Base-by-base conservation (phyloP, 192 early-diverging fungal genomes). In the Entomortierella lignicola region DNA sequence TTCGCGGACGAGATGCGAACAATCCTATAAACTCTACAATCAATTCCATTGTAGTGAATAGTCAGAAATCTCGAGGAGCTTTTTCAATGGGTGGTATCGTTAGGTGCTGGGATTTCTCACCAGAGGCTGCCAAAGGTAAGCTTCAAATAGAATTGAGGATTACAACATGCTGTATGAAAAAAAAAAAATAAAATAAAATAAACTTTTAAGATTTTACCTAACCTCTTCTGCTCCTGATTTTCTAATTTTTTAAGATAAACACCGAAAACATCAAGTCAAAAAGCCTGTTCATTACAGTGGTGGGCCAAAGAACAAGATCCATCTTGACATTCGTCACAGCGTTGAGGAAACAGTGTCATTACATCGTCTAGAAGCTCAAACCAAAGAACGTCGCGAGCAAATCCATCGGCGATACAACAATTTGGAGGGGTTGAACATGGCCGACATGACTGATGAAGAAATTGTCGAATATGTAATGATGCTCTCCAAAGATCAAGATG, bases 31-130 rank as follows among this genome's bases (percentile, higher is more conserved):
- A 21, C 13, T 31, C 60, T 29, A 37, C 34, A 0, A 61, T 69
- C 55, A 68, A 48, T 30, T 68, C 64, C 29, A 70, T 73, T 47
- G 62, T 63, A 17, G 81, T 84, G 48, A 83, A 74, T 43, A 83
- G 69, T 37, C 34, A 79, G 1, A 44, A 54, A 32, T 84, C 77
- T 54, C 75, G 83, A 27, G 83, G 88, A 4, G 77, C 87, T 0
- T 81, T 82, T 3, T 80, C 81, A 1, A 74, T 85, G 30, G 89
- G 88, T 5, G 70, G 82, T 7, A 58, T 82, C 6, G 65, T 91
- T 52, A 85, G 85, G 63, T 77, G 80, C 13, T 89, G 88, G 88
- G 85, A 87, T 54, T 91, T 91, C 71, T 84, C 81, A 6, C 72
- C 85, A 26, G 83, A 72, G 17, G 82, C 75, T 4, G 56, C 65